phyloP scores from a whole-genome alignment of 129 eudicot species.

The Arctium lappa region DNA sequence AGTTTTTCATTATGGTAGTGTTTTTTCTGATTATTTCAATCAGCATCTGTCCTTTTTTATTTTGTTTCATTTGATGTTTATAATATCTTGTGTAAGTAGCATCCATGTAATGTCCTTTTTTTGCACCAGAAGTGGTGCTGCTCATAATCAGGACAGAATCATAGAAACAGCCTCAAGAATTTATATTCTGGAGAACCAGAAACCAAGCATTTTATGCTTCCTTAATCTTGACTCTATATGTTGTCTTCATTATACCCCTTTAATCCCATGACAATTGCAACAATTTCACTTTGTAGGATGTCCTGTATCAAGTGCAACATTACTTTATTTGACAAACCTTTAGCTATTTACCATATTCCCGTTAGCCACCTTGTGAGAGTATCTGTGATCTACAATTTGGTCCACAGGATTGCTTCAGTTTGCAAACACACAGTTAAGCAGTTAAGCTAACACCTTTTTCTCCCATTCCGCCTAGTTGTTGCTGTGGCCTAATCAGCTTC shows the following conservation, averaged over 20 bases:
- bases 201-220: background rate
- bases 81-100: background rate
- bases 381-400: background rate
- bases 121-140: background rate
- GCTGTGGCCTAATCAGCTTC: background rate
- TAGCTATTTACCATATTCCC: background rate
- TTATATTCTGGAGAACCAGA: background rate
- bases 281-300: background rate
- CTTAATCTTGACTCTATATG: background rate
- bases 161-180: background rate
- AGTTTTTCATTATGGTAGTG: background rate
- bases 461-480: background rate
- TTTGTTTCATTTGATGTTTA: background rate
- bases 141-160: background rate
- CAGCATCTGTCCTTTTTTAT: background rate
- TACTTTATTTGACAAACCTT: background rate
- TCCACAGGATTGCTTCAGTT: background rate
- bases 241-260: background rate
- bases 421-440: background rate
- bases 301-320: background rate
- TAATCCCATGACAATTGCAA: background rate
- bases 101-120: background rate
- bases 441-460: background rate
- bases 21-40: background rate
- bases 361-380: background rate